phyloP scores from a whole-genome alignment of 2,329 filamentous ascomycete genomes.

The Elsinoe batatas region DNA sequence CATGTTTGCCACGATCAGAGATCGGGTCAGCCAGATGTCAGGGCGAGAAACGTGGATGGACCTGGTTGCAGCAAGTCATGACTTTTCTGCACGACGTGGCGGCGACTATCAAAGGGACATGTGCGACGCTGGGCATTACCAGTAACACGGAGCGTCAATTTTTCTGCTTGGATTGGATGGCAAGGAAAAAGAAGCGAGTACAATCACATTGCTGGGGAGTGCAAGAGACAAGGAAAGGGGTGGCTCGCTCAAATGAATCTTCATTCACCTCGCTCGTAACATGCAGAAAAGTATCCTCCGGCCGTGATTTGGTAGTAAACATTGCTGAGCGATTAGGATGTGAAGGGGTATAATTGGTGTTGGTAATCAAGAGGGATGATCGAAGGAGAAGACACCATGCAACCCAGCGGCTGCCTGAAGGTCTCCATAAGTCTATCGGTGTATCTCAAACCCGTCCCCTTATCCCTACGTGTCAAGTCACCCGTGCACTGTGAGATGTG shows the following conservation, averaged over 20 bases:
- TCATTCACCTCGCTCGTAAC: constrained; percentile 1
- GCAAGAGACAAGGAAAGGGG: neutral
- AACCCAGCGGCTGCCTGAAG: neutral
- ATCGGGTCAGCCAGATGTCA: too few relatives aligned
- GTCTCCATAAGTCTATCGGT: constrained; percentile 9
- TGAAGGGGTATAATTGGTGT: constrained; percentile 1
- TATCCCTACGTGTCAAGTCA: neutral
- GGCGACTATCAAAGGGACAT: neutral
- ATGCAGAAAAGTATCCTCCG: neutral
- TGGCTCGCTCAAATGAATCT: neutral
- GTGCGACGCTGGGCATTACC: neutral
- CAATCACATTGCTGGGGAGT: neutral
- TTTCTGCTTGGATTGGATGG: neutral
- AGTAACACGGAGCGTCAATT: neutral
- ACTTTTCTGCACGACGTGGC: neutral
- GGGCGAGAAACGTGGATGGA: too few relatives aligned
- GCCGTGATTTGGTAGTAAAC: neutral
- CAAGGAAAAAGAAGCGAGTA: neutral
- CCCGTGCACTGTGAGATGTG: neutral
- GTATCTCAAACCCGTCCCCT: constrained; percentile 9
- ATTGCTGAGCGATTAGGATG: constrained; percentile 2
- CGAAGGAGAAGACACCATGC: constrained; percentile 6
- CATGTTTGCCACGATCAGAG: too few relatives aligned
- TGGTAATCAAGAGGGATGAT: neutral
- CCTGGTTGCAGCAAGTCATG: neutral